These are phyloP conservation scores for Fraxinus latifolia DNA, from an alignment of 305 asterid genomes.

Conservation along the genomic window DNA sequence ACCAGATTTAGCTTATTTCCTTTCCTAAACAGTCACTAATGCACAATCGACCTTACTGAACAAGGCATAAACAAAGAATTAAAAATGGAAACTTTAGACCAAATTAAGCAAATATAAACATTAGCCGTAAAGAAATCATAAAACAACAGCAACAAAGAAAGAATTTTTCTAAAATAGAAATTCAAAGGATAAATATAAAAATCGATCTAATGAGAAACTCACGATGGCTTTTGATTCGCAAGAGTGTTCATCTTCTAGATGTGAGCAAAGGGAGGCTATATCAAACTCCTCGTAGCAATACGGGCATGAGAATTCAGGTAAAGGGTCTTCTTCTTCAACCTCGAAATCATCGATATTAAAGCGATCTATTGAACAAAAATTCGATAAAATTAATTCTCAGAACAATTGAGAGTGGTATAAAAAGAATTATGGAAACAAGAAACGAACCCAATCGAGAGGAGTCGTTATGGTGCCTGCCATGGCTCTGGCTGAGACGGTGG, in stretches of 20 bases:
- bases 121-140: background rate
- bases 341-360: conserved; percentile 57
- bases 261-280: conserved; percentile 66
- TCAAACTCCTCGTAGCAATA: conserved; percentile 84
- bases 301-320: conserved; percentile 74
- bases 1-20: background rate
- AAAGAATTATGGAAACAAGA: background rate
- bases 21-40: background rate
- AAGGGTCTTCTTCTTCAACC: conserved; percentile 63
- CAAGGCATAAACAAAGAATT: background rate
- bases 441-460: conserved; percentile 55
- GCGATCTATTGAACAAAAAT: conserved; percentile 43
- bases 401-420: background rate
- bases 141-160: background rate
- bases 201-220: conserved; percentile 36
- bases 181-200: background rate
- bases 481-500: conserved; percentile 34
- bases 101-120: background rate
- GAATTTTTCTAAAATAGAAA: background rate
- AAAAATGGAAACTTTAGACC: conserved; percentile 15
- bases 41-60: background rate
- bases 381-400: background rate
- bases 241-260: conserved; percentile 75
- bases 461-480: conserved; percentile 1
- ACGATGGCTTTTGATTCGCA: conserved; percentile 66